These are phyloP conservation scores for Byssochlamys sp. DNA, from an alignment of 2,329 filamentous ascomycete genomes.

Conservation along the genomic window DNA sequence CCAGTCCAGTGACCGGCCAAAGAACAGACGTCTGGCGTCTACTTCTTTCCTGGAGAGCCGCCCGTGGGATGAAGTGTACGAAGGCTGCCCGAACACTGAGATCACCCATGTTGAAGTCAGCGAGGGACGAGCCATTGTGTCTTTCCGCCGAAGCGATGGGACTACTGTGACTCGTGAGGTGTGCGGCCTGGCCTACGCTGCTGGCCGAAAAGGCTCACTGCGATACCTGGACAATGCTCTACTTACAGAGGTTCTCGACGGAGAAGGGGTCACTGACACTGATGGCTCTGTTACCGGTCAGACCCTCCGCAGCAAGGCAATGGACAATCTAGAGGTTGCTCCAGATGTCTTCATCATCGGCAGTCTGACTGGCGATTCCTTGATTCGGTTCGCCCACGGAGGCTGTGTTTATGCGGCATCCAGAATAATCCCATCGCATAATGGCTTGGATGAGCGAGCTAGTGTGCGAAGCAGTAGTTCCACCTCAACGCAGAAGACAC, in stretches of 20 bases:
- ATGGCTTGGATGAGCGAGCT: conserved; percentile 9
- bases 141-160: conserved; percentile 36
- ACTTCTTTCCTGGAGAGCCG: conserved; percentile 40
- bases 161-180: conserved; percentile 37
- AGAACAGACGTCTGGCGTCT: conserved; percentile 27
- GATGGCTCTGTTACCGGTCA: conserved; percentile 40
- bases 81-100: conserved; percentile 47
- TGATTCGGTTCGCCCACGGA: conserved; percentile 51
- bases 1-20: conserved; percentile 14
- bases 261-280: conserved; percentile 7
- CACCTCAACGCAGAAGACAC: conserved; percentile 2
- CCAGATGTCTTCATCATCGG: conserved; percentile 47
- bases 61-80: conserved; percentile 43
- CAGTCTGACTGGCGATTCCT: conserved; percentile 51
- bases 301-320: conserved; percentile 45
- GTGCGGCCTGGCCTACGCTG: conserved; percentile 45
- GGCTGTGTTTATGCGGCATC: conserved; percentile 50
- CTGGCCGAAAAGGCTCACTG: conserved; percentile 48
- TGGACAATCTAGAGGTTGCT: conserved; percentile 45
- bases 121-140: conserved; percentile 28
- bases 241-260: conserved; percentile 38
- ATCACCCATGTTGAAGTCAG: conserved; percentile 31
- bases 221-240: conserved; percentile 42
- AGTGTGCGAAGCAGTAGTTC: conserved; percentile 13
- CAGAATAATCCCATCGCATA: conserved; percentile 32